Evolutionary conservation across 1,284 basidiomycete genomes (phyloP), one percentile per base, ranked within the genome.

Genomic region (Melampsora medusae): DNA sequence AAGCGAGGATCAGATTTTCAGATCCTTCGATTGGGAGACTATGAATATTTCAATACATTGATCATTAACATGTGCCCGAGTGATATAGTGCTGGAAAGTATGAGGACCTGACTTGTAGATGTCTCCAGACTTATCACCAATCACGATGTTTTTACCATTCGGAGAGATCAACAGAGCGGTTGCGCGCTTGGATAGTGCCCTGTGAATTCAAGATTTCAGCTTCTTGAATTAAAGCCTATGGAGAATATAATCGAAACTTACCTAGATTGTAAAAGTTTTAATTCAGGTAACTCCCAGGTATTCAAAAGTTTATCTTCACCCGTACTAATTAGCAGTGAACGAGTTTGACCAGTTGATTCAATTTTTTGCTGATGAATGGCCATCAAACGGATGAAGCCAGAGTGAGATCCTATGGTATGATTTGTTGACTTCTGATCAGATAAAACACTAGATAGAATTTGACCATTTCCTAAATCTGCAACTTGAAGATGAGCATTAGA

Each of bases 251-350:
- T n/a, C 22, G 2, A 56, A 17, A 53, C 64, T 12, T 16, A 75
- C 73, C 73, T 61, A n/a, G 73, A 75, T 25, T 68, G 33, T 42
- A 75, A 38, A 19, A 75, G 59, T 10, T 61, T 62, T 17, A 75
- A 59, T 53, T 4, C 42, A 46, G 73, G 73, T 59, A 75, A 50
- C 9, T 53, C 17, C 73, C 73, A 75, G 49, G 48, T 75, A 28
- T 75, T 75, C 35, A 75, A 65, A 25, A 68, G 25, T 38, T 75
- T 75, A 64, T 75, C 73, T 62, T 75, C 73, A 60, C 66, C 73
- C 16, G 73, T 68, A 48, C 49, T 60, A 38, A 75, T 22, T 35
- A 75, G 56, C 1, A 56, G 14, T 22, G 62, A 38, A 56, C 53
- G 53, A 56, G 7, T 56, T 56, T n/a, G 53, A 28, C 53, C 53